A percentile compares a stretch with the other conserved stretches of the same genome.
phyloP scores from a whole-genome alignment of 257 asterid genomes.

The Petunia secreta region DNA sequence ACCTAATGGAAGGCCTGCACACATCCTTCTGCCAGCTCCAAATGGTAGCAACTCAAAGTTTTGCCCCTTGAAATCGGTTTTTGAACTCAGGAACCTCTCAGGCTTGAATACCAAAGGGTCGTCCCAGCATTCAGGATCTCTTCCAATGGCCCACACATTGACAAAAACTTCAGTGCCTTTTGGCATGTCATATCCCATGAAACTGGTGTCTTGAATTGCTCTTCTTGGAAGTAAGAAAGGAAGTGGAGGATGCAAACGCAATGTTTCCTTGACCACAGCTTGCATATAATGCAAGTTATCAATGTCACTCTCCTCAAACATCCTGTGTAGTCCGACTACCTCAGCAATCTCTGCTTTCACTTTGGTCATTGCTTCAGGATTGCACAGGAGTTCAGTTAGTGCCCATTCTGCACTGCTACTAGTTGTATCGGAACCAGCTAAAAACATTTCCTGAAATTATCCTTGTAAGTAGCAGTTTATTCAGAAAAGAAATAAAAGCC shows the following conservation, averaged over 20 bases:
- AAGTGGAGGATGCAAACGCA: conserved; percentile 42
- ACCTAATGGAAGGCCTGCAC: conserved; percentile 2
- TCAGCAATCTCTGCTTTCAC: conserved; percentile 32
- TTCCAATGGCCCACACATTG: conserved; percentile 28
- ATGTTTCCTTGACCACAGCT: conserved; percentile 26
- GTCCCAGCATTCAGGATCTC: background rate
- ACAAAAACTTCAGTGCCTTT: conserved; percentile 36
- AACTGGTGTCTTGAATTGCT: conserved; percentile 35
- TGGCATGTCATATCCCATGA: conserved; percentile 39
- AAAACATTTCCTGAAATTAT: conserved; percentile 37
- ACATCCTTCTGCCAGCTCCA: conserved; percentile 23
- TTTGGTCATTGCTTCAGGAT: conserved; percentile 34
- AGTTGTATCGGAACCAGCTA: conserved; percentile 43
- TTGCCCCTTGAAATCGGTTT: background rate
- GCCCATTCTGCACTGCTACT: conserved; percentile 45
- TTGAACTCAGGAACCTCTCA: background rate
- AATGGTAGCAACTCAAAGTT: conserved; percentile 3
- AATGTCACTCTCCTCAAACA: conserved; percentile 35
- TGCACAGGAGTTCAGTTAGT: conserved; percentile 39
- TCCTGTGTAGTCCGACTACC: conserved; percentile 20
- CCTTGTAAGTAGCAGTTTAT: too few relatives aligned
- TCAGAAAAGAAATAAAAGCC: background rate
- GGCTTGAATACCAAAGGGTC: conserved; percentile 5
- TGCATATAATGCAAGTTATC: conserved; percentile 37
- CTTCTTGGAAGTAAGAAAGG: conserved; percentile 37